Percentiles rank a stretch among this genome's conserved stretches.
Evolutionary conservation across 2,329 filamentous ascomycete genomes (phyloP).

Genomic region (Fusarium illudens): DNA sequence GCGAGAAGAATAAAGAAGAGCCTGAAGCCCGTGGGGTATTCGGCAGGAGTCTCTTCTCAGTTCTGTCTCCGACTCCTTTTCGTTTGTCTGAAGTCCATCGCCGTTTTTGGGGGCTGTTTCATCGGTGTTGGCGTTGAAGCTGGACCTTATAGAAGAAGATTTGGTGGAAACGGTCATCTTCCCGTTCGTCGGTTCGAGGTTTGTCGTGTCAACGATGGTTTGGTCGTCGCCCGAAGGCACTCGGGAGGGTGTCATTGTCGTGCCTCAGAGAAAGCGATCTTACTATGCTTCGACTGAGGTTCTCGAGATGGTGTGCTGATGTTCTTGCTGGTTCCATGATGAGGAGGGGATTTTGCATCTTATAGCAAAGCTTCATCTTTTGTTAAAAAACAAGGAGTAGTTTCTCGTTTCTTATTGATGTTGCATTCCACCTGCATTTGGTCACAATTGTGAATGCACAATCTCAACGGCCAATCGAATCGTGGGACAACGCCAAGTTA

Average conservation of each 20-base stretch:
- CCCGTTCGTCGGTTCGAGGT: not conserved
- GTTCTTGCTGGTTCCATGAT: not conserved
- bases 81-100: not conserved
- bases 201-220: not conserved
- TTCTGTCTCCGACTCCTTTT: not conserved
- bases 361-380: not conserved
- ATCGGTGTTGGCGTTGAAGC: not conserved
- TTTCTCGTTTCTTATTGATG: not conserved
- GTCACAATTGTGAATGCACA: not conserved
- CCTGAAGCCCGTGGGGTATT: conserved; percentile 52
- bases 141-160: not conserved
- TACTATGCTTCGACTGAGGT: not conserved
- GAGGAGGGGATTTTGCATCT: not conserved
- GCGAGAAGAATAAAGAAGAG: conserved; percentile 57
- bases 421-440: not conserved
- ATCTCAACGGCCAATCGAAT: not conserved
- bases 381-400: not conserved
- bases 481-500: not conserved
- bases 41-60: conserved; percentile 3
- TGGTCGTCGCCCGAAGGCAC: not conserved
- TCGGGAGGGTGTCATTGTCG: not conserved
- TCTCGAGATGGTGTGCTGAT: not conserved
- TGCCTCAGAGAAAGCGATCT: not conserved
- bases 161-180: not conserved
- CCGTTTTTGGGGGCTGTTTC: not conserved